Evolutionary conservation across 2,329 filamentous ascomycete genomes (phyloP).

Genomic region (Colletotrichum sp.): DNA sequence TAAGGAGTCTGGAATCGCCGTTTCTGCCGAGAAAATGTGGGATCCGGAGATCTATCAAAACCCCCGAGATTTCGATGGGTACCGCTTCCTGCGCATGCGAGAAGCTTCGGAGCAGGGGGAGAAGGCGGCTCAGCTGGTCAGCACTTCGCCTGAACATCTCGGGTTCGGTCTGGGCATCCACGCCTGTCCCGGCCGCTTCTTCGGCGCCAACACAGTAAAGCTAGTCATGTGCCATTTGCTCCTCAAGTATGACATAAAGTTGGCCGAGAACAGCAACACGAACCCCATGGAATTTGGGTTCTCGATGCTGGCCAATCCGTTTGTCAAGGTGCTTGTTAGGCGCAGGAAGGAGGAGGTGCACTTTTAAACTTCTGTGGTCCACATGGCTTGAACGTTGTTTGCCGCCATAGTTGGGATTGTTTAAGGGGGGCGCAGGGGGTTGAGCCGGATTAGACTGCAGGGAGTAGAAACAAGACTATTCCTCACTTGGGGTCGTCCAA

Average conservation of each 20-base stretch:
- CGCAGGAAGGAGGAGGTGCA: background rate
- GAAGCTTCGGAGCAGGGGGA: slow-evolving; percentile 24
- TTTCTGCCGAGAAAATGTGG: slow-evolving; percentile 24
- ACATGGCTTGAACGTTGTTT: background rate
- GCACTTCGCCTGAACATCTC: slow-evolving; percentile 33
- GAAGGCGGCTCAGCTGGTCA: slow-evolving; percentile 36
- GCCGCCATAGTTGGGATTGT: background rate
- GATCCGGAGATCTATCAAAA: slow-evolving; percentile 27
- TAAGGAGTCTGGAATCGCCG: slow-evolving; percentile 24
- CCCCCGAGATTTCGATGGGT: slow-evolving; percentile 29
- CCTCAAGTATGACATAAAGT: slow-evolving; percentile 31
- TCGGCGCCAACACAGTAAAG: slow-evolving; percentile 46
- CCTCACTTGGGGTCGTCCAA: background rate
- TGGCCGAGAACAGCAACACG: background rate
- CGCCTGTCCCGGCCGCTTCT: slow-evolving; percentile 48
- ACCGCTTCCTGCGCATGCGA: slow-evolving; percentile 32
- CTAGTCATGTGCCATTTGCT: slow-evolving; percentile 31
- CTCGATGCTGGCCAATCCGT: slow-evolving; percentile 8
- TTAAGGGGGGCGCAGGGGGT: background rate
- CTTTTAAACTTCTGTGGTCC: background rate
- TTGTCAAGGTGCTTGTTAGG: background rate
- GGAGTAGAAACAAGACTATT: background rate
- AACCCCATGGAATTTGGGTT: slow-evolving; percentile 1
- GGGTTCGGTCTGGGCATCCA: slow-evolving; percentile 45
- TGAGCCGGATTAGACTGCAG: background rate